Evolutionary conservation across 192 early-diverging fungal species (phyloP).

Genomic region (Coemansia sp.): DNA sequence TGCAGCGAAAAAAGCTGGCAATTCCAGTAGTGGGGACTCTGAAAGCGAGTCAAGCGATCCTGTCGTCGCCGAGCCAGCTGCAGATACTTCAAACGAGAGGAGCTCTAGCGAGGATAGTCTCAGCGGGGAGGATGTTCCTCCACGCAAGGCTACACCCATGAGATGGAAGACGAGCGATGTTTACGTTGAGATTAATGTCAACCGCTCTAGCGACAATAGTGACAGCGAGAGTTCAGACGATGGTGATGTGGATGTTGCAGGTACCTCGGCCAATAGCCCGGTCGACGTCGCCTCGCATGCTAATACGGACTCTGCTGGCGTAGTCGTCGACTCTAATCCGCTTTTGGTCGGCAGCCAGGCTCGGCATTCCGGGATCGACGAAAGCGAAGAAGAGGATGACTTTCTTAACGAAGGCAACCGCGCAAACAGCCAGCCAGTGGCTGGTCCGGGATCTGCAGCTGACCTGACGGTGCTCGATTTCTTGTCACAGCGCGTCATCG

Average conservation of each 20-base stretch:
- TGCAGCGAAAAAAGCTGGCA: not conserved
- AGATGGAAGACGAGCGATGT: not conserved
- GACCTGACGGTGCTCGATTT: constrained; percentile 45
- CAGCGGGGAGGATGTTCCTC: not conserved
- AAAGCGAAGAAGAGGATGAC: not conserved
- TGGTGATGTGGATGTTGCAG: not conserved
- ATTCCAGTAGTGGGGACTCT: not conserved
- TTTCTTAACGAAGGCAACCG: not conserved
- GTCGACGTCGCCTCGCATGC: not conserved
- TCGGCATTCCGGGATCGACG: not conserved
- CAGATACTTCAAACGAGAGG: not conserved
- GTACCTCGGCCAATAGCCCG: not conserved
- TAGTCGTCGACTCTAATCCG: not conserved
- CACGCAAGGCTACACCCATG: not conserved
- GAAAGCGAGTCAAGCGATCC: not conserved
- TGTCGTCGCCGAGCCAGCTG: not conserved
- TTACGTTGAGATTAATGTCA: not conserved
- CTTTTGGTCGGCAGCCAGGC: not conserved
- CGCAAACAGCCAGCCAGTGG: not conserved
- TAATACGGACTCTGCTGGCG: not conserved
- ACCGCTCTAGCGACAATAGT: not conserved
- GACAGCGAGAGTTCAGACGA: not conserved
- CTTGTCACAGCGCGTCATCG: constrained; percentile 30
- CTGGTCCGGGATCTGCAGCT: constrained; percentile 10
- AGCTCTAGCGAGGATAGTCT: not conserved